phyloP scores from a whole-genome alignment of 139 green algal genomes.

The Dunaliella primolecta region DNA sequence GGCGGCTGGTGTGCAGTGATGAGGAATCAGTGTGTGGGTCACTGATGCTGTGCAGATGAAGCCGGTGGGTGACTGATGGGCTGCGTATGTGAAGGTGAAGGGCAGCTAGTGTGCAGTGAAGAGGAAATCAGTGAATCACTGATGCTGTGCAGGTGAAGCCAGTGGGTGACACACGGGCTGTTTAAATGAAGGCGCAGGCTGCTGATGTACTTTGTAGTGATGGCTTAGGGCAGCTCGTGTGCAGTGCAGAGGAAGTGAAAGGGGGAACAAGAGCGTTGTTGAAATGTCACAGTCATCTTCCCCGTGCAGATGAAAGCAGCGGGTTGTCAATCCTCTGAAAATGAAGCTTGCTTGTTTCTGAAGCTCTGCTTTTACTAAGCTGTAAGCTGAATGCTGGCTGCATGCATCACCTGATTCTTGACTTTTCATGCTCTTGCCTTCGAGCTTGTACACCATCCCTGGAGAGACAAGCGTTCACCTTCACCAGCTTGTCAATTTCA shows the following conservation, averaged over 20 bases:
- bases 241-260: not conserved
- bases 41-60: conserved; percentile 78
- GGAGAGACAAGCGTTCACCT: too few species aligned
- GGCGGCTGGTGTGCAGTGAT: not conserved
- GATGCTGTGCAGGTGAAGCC: conserved; percentile 78
- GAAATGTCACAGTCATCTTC: too few species aligned
- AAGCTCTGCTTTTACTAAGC: too few species aligned
- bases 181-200: not conserved
- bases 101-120: not conserved
- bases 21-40: conserved; percentile 36
- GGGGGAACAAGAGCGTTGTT: not conserved
- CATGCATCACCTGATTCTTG: too few species aligned
- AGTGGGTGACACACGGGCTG: conserved; percentile 7
- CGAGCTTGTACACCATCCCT: too few species aligned
- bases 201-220: not conserved
- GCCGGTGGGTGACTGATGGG: conserved; percentile 12
- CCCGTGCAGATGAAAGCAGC: too few species aligned
- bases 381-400: too few species aligned
- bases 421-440: too few species aligned
- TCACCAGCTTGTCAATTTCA: too few species aligned
- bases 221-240: not conserved
- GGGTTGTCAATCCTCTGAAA: conserved; percentile 78
- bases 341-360: too few species aligned
- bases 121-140: conserved; percentile 37
- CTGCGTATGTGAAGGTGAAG: not conserved